Base-by-base conservation (phyloP, 139 green algal genomes). In the Coelastrella sp. region DNA sequence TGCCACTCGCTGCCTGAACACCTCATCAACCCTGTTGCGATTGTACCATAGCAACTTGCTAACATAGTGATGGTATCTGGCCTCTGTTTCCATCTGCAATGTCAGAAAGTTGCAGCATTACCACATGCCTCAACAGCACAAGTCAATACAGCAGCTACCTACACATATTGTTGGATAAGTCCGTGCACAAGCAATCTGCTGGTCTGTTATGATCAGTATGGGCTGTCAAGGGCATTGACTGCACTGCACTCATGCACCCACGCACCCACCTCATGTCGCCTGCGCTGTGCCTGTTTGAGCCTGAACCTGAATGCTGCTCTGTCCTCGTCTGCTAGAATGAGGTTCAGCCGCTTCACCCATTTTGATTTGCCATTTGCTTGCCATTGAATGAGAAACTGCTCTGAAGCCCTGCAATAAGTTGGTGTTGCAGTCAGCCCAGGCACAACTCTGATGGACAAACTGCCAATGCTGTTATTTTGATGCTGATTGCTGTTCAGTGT, bases 271-370 rank as follows among this genome's bases (percentile, higher is more conserved):
- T 95, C 90, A 14, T 93, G 82, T 4, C 90, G 73, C 6, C 91
- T 76, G 7, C 91, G 87, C 58, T 88, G 81, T 27, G 91, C 91
- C 90, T 93, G 90, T 56, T 85, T 61, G 27, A 92, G 87, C 84
- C 91, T 72, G 59, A 92, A 90, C 24, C 89, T 80, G 91, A 97
- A 97, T n/a, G 84, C 90, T 3, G 79, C 78, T 7, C 85, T 70
- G 92, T 89, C 93, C 89, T 97, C 95, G 63, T 93, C 86, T 57
- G 94, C 89, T 66, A 97, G 95, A 0, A 97, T 75, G 57, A 97
- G 79, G 91, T 97, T 97, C 12, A 97, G 91, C 6, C 95, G 93
- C 91, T 95, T 96, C 58, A 96, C 95, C 91, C 92, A 93, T 83
- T 97, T 97, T 7, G 84, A 92, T 35, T 84, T 92, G 8, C 92